These are phyloP conservation scores for Mycena floridula DNA, from an alignment of 768 basidiomycete species.

Conservation along the genomic window DNA sequence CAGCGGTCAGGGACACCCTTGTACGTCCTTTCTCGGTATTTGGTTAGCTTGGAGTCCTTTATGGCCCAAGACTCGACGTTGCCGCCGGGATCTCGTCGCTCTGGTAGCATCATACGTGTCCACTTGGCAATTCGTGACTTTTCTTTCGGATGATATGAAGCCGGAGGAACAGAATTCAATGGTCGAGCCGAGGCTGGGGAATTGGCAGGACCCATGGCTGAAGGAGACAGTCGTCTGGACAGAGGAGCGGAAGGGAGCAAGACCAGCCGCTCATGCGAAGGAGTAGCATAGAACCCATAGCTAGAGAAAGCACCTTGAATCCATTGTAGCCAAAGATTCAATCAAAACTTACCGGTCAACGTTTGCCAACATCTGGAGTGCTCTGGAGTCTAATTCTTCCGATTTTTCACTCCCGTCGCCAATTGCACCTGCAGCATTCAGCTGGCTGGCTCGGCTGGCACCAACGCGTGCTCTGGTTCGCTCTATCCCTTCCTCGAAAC, in stretches of 20 bases:
- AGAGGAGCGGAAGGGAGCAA: slow-evolving; percentile 59
- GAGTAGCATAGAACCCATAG: slow-evolving; percentile 85
- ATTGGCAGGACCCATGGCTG: slow-evolving; percentile 38
- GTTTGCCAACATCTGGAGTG: slow-evolving; percentile 62
- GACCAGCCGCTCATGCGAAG: slow-evolving; percentile 81
- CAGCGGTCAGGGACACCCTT: slow-evolving; percentile 98
- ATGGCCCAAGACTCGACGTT: slow-evolving; percentile 74
- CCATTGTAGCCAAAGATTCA: slow-evolving; percentile 1
- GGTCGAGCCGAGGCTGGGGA: slow-evolving; percentile 40
- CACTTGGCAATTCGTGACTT: slow-evolving; percentile 79
- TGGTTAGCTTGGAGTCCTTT: slow-evolving; percentile 56
- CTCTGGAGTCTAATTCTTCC: slow-evolving; percentile 64
- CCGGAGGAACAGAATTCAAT: slow-evolving; percentile 41
- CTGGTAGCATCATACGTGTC: slow-evolving; percentile 82
- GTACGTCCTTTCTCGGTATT: slow-evolving; percentile 72
- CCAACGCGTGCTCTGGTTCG: slow-evolving; percentile 76
- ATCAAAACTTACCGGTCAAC: slow-evolving; percentile 74
- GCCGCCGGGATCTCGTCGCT: slow-evolving; percentile 64
- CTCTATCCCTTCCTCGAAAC: slow-evolving; percentile 91
- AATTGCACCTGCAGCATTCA: slow-evolving; percentile 49
- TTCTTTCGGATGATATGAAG: slow-evolving; percentile 55
- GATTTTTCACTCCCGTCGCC: slow-evolving; percentile 55
- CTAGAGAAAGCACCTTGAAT: too few relatives aligned
- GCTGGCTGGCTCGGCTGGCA: slow-evolving; percentile 49
- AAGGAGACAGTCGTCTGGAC: slow-evolving; percentile 47